Percentiles rank a stretch among this genome's conserved stretches.
Evolutionary conservation across 805 yeast genomes (phyloP).

Genomic region (Alloascoidea africana): DNA sequence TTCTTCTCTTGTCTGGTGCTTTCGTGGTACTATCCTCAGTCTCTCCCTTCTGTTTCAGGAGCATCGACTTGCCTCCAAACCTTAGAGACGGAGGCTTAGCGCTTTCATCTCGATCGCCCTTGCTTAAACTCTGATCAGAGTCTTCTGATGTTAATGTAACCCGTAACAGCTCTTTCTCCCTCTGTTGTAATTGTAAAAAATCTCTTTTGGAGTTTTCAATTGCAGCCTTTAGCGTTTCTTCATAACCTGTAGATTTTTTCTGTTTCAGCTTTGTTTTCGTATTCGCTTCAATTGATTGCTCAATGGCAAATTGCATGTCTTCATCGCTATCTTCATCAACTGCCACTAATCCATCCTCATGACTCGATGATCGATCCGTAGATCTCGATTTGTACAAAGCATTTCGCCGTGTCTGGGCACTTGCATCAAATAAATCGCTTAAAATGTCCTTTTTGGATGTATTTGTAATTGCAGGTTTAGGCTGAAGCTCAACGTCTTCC

Average conservation of each 20-base stretch:
- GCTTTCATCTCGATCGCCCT: too few species aligned
- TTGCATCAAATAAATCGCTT: conserved; percentile 15
- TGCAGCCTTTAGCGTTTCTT: too few species aligned
- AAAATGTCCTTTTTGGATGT: background rate
- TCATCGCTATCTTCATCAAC: conserved; percentile 6
- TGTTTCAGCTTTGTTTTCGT: conserved; percentile 2
- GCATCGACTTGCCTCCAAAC: too few species aligned
- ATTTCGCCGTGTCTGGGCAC: conserved; percentile 9
- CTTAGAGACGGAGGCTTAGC: too few species aligned
- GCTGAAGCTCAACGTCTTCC: conserved; percentile 47
- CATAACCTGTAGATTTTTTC: too few species aligned
- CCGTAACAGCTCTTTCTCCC: background rate
- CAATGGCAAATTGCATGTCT: conserved; percentile 10
- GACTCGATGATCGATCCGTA: conserved; percentile 5
- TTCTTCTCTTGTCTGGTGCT: background rate
- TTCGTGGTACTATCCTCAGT: background rate
- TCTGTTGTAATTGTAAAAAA: too few species aligned
- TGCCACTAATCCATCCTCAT: background rate
- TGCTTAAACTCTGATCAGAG: too few species aligned
- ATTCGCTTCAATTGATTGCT: conserved; percentile 16
- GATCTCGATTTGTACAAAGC: conserved; percentile 1
- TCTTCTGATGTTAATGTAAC: too few species aligned
- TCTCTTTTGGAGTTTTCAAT: too few species aligned
- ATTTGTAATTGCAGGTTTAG: too few species aligned
- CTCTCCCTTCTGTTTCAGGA: too few species aligned